Evolutionary conservation across 129 eudicot genomes (phyloP), one percentile per base, ranked within the genome.

Genomic region (Kitagawia praeruptora): DNA sequence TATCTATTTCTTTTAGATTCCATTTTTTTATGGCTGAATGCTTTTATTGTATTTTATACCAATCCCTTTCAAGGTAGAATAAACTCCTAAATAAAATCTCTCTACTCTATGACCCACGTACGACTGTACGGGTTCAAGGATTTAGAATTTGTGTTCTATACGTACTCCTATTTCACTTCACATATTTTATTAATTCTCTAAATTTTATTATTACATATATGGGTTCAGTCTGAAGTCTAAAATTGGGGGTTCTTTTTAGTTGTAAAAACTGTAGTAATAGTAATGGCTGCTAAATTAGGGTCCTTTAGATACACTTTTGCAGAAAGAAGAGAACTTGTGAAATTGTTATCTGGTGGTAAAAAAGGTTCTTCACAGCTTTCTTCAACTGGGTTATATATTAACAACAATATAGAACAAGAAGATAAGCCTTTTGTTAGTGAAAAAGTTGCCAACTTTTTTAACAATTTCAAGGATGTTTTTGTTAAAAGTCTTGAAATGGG

Each of bases 171-270:
- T 16, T 4, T 18, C 54, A 49, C 8, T 49, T 49, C 56, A 49
- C 56, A 49, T 16, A 51, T 51, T 18, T 51, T 18, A 46, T 46
- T 46, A 11, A 1, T 10, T 46, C 10, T 46, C 12, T 1, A 46
- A 46, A 40, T 40, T 40, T 42, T 7, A 44, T 8, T 44, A 46
- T 2, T 46, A 51, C n/a, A 51, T 18, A 51, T 18, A 25, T 61
- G 69, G 12, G 34, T 61, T n/a, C 0, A n/a, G 10, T n/a, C 15
- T 25, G 0, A 40, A 61, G 11, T 31, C 41, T 31, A 67, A 31
- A 14, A 31, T 67, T 31, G 97, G 97, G 97, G 95, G 95, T 82
- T 8, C 85, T 92, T 61, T 92, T 89, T 1, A 91, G 93, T 38
- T 92, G 94, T 14, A 89, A 85, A 70, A 85, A 70, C 69, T 61